Evolutionary conservation across 192 early-diverging fungal genomes (phyloP).

Genomic region (Endogone sp.): DNA sequence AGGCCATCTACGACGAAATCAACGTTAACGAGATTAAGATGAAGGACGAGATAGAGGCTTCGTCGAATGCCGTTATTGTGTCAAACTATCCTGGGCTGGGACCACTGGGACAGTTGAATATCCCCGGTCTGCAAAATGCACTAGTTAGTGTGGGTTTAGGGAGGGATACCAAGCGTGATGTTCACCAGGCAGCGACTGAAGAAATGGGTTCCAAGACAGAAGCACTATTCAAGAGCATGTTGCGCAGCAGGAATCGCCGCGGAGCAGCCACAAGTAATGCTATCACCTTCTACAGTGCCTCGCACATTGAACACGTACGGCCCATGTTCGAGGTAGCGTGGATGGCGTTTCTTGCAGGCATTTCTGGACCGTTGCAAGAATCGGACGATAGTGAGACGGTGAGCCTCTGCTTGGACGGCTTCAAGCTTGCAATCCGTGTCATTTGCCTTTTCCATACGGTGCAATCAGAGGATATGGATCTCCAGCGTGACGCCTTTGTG

Average conservation of each 20-base stretch:
- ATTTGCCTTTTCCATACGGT: constrained; percentile 65
- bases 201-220: constrained; percentile 72
- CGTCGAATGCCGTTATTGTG: constrained; percentile 47
- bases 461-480: constrained; percentile 64
- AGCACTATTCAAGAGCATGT: constrained; percentile 61
- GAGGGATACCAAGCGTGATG: constrained; percentile 45
- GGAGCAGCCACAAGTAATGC: constrained; percentile 39
- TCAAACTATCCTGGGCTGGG: constrained; percentile 3
- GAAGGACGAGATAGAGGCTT: constrained; percentile 81
- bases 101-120: constrained; percentile 40
- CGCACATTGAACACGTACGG: constrained; percentile 83
- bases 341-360: constrained; percentile 81
- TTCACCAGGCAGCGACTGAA: constrained; percentile 54
- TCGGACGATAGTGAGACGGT: constrained; percentile 70
- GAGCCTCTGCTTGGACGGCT: constrained; percentile 71
- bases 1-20: constrained; percentile 79
- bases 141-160: constrained; percentile 30
- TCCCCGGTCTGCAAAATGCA: constrained; percentile 34
- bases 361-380: constrained; percentile 82
- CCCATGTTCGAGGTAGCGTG: constrained; percentile 91
- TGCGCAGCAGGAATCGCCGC: constrained; percentile 40
- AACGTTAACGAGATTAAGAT: constrained; percentile 83
- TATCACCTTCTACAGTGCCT: constrained; percentile 58
- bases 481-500: constrained; percentile 90
- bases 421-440: constrained; percentile 77